Conservation (phyloP, 2,329 filamentous ascomycete genomes). For the Cladosporium sp. region DNA sequence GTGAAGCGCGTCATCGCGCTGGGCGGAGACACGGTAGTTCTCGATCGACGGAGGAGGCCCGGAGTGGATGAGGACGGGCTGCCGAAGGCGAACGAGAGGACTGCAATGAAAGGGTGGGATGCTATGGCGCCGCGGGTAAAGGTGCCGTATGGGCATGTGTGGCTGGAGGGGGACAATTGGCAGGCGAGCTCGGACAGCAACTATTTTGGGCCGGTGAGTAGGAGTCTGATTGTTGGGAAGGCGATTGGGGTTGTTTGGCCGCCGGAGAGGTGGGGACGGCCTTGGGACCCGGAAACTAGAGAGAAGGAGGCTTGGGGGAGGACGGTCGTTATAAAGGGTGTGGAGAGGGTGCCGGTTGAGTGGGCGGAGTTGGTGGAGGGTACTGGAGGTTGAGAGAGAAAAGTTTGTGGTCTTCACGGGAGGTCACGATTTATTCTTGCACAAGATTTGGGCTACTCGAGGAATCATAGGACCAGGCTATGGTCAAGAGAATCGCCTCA, state of each 20-base stretch:
- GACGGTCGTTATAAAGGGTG: constrained; percentile 45
- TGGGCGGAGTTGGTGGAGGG: constrained; percentile 20
- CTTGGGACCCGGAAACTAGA: constrained; percentile 43
- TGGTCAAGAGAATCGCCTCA: background rate
- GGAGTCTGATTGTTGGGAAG: constrained; percentile 71
- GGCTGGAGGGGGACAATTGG: constrained; percentile 89
- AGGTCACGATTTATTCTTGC: background rate
- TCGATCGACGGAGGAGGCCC: constrained; percentile 46
- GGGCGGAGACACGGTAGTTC: constrained; percentile 73
- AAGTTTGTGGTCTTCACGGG: background rate
- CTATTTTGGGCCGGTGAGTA: constrained; percentile 72
- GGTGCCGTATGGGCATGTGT: constrained; percentile 82
- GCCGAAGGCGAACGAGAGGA: constrained; percentile 39
- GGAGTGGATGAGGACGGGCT: constrained; percentile 13
- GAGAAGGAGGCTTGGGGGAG: constrained; percentile 27
- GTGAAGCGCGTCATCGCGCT: constrained; percentile 84
- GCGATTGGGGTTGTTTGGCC: constrained; percentile 74
- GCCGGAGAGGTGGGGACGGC: constrained; percentile 46
- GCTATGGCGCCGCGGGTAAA: constrained; percentile 40
- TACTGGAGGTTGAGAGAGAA: background rate
- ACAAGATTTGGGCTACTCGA: background rate
- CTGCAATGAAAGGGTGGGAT: constrained; percentile 33
- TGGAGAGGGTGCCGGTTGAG: constrained; percentile 16
- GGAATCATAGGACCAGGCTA: background rate
- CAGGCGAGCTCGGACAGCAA: constrained; percentile 79